Conservation (phyloP, 108 stramenopile genomes). For the Mayamaea pseudoterrestris region DNA sequence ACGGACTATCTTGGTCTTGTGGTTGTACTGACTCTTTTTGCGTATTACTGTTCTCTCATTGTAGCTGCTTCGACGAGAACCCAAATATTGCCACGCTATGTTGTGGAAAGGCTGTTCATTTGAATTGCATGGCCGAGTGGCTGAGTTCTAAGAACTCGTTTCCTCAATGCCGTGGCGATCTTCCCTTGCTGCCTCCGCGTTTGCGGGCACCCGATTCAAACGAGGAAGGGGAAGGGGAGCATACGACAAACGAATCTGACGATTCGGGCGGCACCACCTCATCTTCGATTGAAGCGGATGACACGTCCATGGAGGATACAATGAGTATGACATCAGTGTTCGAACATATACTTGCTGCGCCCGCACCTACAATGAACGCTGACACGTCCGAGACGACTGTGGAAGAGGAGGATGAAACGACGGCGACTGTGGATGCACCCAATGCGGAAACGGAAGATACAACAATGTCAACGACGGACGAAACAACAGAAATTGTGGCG, state of each 20-base stretch:
- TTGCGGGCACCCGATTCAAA: slow-evolving; percentile 6
- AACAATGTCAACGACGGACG: neutral
- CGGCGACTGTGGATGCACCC: neutral
- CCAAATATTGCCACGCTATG: slow-evolving; percentile 43
- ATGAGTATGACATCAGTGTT: slow-evolving; percentile 2
- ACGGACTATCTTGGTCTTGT: too few species aligned
- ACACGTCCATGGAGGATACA: slow-evolving; percentile 7
- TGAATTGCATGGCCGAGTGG: slow-evolving; percentile 43
- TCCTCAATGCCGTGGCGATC: slow-evolving; percentile 17
- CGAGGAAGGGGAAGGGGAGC: slow-evolving; percentile 1
- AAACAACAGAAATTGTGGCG: neutral
- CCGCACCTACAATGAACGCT: slow-evolving; percentile 2
- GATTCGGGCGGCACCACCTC: neutral
- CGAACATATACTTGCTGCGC: too few species aligned
- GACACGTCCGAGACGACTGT: neutral
- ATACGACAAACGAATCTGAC: slow-evolving; percentile 3
- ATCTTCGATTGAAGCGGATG: neutral
- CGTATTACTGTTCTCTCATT: too few species aligned
- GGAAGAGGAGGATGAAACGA: slow-evolving; percentile 3
- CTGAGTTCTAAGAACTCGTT: slow-evolving; percentile 16
- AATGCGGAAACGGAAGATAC: neutral
- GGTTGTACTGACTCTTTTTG: too few species aligned
- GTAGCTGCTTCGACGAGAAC: slow-evolving; percentile 29
- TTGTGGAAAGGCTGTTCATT: slow-evolving; percentile 40
- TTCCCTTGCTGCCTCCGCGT: slow-evolving; percentile 20